Evolutionary conservation across 306 rosid species (phyloP), one percentile per base, ranked within the genome.

Genomic region (Erythrophleum fordii): DNA sequence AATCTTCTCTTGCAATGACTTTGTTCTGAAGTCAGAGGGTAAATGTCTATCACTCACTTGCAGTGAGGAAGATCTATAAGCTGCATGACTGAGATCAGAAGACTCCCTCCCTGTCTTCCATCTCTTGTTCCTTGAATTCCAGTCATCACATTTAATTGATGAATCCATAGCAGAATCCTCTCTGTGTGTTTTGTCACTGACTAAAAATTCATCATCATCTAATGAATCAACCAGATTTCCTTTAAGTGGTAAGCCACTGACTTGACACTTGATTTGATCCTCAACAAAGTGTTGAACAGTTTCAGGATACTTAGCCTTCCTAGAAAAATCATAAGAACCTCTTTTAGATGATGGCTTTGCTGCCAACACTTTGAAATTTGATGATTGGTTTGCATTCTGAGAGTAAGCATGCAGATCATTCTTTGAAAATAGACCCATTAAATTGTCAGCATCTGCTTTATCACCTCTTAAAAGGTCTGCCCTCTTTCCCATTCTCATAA

Each of bases 21-120:
- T 92, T 83, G 86, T 86, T 83, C 90, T 87, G 81, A 90, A 85
- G 48, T 88, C 93, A 26, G 99, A 77, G 45, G 88, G 77, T 69
- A 81, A 8, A 58, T 52, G 77, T 79, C 91, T 86, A 69, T 92
- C 97, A 69, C 83, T 92, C 81, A 88, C 81, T 79, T 85, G 97
- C 10, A 92, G 93, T 2, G 99, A 88, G 77, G 97, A 91, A 56
- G 97, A 84, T 82, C 92, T 93, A 83, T 87, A 89, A 11, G 91
- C 86, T 35, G 82, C 78, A 82, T 86, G 84, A 78, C 76, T 83
- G 44, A 89, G 78, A 83, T 93, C 98, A 51, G 92, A 93, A 75
- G 99, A 88, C 76, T 87, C 89, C 79, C 89, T 85, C 82, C 84
- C 94, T 29, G 82, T 51, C 85, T 93, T 93, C 93, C 93, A 80